Conservation (phyloP, 129 eudicot genomes). For the Smallanthus sonchifolius region DNA sequence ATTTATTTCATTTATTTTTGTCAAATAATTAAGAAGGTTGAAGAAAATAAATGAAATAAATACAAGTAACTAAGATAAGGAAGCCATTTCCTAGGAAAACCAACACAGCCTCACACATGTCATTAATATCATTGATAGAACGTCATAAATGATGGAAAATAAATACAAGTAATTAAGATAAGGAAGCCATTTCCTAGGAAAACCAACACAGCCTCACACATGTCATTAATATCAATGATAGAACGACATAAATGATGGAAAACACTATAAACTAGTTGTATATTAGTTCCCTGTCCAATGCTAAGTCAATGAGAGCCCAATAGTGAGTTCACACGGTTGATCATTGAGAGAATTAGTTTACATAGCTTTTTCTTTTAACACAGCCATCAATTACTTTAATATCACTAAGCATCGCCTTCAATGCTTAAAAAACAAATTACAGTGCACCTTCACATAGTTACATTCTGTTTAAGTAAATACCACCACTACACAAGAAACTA, state of each 20-base stretch:
- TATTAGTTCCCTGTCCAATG: not conserved
- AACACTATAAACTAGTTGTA: not conserved
- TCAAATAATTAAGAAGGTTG: too few species aligned
- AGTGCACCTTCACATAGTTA: too few species aligned
- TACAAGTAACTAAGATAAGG: not conserved
- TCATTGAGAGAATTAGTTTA: not conserved
- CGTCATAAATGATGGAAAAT: not conserved
- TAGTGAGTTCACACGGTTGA: not conserved
- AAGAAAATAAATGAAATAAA: not conserved
- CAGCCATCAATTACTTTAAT: not conserved
- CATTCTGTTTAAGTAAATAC: not conserved
- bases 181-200: not conserved
- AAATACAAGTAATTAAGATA: not conserved
- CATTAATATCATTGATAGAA: not conserved
- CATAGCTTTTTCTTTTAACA: not conserved
- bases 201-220: not conserved
- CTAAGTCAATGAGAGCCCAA: not conserved
- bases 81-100: not conserved
- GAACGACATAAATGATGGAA: not conserved
- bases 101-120: not conserved
- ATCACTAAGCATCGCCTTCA: not conserved
- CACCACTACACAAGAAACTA: not conserved
- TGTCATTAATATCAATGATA: not conserved
- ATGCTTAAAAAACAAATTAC: not conserved
- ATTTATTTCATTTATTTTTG: too few species aligned